Evolutionary conservation across 1,284 basidiomycete species (phyloP).

Genomic region (Rhodotorula glutinis): DNA sequence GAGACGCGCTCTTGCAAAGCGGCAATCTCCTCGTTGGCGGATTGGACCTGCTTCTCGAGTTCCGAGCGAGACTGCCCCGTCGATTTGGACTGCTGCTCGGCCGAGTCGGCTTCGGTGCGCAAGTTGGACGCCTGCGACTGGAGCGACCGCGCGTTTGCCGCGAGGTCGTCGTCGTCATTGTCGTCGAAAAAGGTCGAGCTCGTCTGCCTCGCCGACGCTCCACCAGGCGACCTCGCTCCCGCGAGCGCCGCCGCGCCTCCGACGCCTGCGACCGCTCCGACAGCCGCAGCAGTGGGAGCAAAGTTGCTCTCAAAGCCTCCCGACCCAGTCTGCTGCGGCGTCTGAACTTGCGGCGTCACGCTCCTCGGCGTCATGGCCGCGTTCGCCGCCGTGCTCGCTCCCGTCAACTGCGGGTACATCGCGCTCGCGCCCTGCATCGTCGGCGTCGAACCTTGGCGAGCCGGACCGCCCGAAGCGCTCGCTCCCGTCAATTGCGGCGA

Average conservation of each 20-base stretch:
- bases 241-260: slow-evolving; percentile 3
- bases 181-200: slow-evolving; percentile 37
- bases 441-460: slow-evolving; percentile 20
- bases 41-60: slow-evolving; percentile 52
- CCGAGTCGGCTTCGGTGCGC: slow-evolving; percentile 12
- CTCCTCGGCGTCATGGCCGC: slow-evolving; percentile 14
- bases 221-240: no score
- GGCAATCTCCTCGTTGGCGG: slow-evolving; percentile 60
- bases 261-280: background rate
- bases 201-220: background rate
- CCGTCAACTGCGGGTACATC: slow-evolving; percentile 4
- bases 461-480: background rate
- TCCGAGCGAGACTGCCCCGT: slow-evolving; percentile 60
- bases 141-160: slow-evolving; percentile 11
- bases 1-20: slow-evolving; percentile 51
- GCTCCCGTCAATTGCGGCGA: slow-evolving; percentile 1
- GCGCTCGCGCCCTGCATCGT: slow-evolving; percentile 10
- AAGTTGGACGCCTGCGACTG: slow-evolving; percentile 4
- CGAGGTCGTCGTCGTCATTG: slow-evolving; percentile 38
- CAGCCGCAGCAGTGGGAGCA: background rate
- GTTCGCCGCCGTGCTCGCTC: slow-evolving; percentile 11
- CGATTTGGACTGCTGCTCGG: slow-evolving; percentile 63
- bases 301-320: slow-evolving; percentile 31
- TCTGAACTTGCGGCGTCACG: slow-evolving; percentile 25
- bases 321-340: slow-evolving; percentile 25